These are phyloP conservation scores for Blastocystis sp. DNA, from an alignment of 352 stramenopile species.

Conservation along the genomic window DNA sequence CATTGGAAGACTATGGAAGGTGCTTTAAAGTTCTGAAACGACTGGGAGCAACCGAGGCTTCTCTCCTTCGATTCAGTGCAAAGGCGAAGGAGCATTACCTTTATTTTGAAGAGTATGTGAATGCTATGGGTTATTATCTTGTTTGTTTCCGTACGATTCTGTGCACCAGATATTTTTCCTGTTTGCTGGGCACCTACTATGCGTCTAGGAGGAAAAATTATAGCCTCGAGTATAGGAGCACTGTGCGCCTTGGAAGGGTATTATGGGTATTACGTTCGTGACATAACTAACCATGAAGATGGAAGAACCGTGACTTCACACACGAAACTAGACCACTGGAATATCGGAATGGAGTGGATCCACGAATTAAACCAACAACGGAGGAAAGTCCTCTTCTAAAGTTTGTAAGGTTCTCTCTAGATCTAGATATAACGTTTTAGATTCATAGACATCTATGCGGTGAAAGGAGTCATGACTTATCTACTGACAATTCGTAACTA, in stretches of 20 bases:
- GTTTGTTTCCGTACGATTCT: background rate
- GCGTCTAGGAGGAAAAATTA: background rate
- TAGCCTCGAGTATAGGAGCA: background rate
- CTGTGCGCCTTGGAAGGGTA: background rate
- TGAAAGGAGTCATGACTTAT: conserved; percentile 31
- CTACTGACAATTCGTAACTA: conserved; percentile 3
- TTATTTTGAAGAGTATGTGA: conserved; percentile 37
- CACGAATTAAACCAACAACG: conserved; percentile 9
- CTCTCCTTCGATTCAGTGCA: background rate
- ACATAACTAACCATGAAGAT: background rate
- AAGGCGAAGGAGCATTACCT: conserved; percentile 2
- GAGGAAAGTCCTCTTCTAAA: conserved; percentile 3
- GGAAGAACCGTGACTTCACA: background rate
- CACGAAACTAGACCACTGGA: background rate
- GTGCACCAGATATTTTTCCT: background rate
- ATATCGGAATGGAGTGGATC: conserved; percentile 12
- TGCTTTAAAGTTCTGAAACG: background rate
- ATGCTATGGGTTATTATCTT: background rate
- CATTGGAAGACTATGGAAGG: background rate
- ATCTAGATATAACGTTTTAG: background rate
- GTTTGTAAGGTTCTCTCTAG: background rate
- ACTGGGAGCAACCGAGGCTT: background rate
- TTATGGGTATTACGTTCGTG: background rate
- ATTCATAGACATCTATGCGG: conserved; percentile 25
- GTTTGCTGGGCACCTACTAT: background rate